These are phyloP conservation scores for Colletotrichum sp. DNA, from an alignment of 2,329 filamentous ascomycete genomes.

Conservation along the genomic window DNA sequence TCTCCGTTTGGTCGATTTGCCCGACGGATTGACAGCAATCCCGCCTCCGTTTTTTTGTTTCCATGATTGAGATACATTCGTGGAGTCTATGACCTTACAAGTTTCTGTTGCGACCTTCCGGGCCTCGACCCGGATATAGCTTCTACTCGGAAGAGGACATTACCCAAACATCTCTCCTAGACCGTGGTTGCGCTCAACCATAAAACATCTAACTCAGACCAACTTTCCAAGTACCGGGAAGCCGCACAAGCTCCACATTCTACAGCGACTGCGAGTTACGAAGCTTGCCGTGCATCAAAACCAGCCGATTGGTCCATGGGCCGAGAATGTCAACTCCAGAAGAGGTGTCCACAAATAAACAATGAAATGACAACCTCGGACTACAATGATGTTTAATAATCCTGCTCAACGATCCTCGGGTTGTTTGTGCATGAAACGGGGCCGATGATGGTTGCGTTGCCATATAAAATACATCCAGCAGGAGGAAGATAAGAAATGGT, in stretches of 20 bases:
- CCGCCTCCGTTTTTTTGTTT: not conserved
- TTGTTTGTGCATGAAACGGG: rapidly evolving
- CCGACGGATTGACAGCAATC: not conserved
- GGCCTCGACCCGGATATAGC: no score
- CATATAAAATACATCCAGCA: not conserved
- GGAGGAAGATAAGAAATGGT: not conserved
- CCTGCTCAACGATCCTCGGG: not conserved
- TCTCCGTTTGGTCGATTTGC: not conserved
- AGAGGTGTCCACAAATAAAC: rapidly evolving
- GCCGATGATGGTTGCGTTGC: not conserved
- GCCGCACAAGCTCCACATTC: not conserved
- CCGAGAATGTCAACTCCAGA: not conserved
- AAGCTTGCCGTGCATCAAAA: not conserved
- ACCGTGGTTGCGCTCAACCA: rapidly evolving
- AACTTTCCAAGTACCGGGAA: not conserved
- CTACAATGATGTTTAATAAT: not conserved
- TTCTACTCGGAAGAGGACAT: not conserved
- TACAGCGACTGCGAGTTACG: not conserved
- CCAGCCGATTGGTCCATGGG: not conserved
- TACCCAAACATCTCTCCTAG: no score
- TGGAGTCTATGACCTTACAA: not conserved
- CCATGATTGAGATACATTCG: not conserved
- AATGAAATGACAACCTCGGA: not conserved
- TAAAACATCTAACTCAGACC: not conserved
- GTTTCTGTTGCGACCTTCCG: not conserved